These are phyloP conservation scores for Calophaca sinica DNA, from an alignment of 306 rosid genomes.

Conservation along the genomic window DNA sequence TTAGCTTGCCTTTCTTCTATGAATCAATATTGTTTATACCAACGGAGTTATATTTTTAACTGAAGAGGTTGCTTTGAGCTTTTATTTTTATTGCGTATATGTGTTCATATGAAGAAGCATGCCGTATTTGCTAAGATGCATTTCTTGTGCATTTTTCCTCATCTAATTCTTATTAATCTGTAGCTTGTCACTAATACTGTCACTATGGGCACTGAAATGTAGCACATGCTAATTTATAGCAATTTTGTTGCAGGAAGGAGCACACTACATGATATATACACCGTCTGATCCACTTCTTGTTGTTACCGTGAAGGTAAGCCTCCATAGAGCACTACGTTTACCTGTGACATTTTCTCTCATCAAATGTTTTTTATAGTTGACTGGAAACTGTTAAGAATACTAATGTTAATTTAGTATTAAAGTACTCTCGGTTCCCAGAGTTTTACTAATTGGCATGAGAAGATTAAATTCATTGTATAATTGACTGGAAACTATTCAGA, in stretches of 20 bases:
- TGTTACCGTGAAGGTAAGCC: conserved; percentile 57
- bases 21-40: too few relatives aligned
- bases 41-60: too few relatives aligned
- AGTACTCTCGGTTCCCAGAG: conserved; percentile 17
- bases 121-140: conserved; percentile 22
- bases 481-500: conserved; percentile 25
- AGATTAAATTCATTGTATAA: conserved; percentile 29
- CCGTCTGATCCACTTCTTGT: conserved; percentile 85
- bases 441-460: conserved; percentile 7
- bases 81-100: too few relatives aligned
- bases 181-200: conserved; percentile 2
- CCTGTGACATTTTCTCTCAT: background rate
- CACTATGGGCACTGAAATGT: conserved; percentile 18
- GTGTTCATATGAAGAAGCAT: too few relatives aligned
- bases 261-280: conserved; percentile 87
- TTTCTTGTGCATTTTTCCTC: conserved; percentile 13
- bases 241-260: conserved; percentile 70
- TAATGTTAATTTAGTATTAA: conserved; percentile 2
- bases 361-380: conserved; percentile 38
- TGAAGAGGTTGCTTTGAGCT: too few relatives aligned
- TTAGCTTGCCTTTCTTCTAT: too few relatives aligned
- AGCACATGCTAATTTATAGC: conserved; percentile 37
- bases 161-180: background rate
- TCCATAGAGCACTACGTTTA: conserved; percentile 29
- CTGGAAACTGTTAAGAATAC: conserved; percentile 22